These are phyloP conservation scores for Claviceps sorghi DNA, from an alignment of 2,329 filamentous ascomycete species.

Conservation along the genomic window DNA sequence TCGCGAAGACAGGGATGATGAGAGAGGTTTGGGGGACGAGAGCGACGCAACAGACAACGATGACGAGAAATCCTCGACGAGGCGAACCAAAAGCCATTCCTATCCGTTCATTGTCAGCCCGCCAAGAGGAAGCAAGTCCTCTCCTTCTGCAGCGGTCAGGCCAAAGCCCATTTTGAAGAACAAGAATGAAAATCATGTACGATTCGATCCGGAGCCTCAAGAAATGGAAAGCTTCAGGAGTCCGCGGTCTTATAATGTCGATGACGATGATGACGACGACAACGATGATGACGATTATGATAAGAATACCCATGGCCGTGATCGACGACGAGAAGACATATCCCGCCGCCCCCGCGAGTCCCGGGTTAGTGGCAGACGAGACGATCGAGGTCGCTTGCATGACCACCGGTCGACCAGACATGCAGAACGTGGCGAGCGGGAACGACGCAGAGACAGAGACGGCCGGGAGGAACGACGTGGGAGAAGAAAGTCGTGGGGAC, in stretches of 20 bases:
- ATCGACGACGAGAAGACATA: constrained; percentile 11
- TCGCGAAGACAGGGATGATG: constrained; percentile 18
- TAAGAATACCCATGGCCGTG: constrained; percentile 13
- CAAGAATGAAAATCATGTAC: constrained; percentile 41
- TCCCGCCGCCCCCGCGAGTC: constrained; percentile 13
- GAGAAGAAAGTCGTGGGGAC: constrained; percentile 34
- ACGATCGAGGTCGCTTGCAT: constrained; percentile 10
- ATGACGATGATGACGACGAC: constrained; percentile 22
- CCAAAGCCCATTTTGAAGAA: constrained; percentile 50
- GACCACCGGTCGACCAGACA: constrained; percentile 16
- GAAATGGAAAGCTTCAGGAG: constrained; percentile 23
- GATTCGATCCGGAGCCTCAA: constrained; percentile 34
- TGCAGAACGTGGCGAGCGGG: constrained; percentile 26
- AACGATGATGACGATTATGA: constrained; percentile 20
- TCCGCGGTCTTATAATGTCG: constrained; percentile 17
- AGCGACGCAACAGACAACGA: constrained; percentile 20
- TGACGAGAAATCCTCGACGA: constrained; percentile 18
- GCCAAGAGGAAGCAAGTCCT: constrained; percentile 19
- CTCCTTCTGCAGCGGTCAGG: constrained; percentile 20
- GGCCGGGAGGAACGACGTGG: constrained; percentile 21
- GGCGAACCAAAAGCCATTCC: constrained; percentile 14
- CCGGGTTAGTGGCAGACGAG: constrained; percentile 11
- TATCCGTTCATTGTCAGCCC: constrained; percentile 25
- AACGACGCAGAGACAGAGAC: constrained; percentile 24
- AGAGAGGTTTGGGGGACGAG: constrained; percentile 16